These are phyloP conservation scores for Claviceps purpurea DNA, from an alignment of 2,329 filamentous ascomycete species.

Conservation along the genomic window DNA sequence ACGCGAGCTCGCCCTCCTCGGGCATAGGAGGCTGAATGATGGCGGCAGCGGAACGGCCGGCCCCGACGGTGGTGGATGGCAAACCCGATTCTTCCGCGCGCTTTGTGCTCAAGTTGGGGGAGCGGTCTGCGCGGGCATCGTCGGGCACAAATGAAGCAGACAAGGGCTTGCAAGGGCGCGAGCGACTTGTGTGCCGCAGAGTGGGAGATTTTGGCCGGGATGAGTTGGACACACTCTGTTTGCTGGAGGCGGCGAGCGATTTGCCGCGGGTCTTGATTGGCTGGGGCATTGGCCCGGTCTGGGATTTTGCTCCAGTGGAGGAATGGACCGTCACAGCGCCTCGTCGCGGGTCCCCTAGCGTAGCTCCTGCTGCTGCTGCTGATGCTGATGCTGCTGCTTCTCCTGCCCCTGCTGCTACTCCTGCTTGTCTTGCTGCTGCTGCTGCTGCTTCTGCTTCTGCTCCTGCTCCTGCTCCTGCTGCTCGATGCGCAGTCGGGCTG, in stretches of 20 bases:
- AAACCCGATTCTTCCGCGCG: slow-evolving; percentile 1
- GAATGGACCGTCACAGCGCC: slow-evolving; percentile 1
- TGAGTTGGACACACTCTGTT: slow-evolving; percentile 22
- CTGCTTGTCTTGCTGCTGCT: background rate
- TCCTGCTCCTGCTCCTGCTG: background rate
- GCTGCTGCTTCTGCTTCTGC: background rate
- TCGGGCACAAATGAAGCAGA: slow-evolving; percentile 10
- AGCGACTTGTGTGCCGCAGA: slow-evolving; percentile 9
- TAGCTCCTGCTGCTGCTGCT: background rate
- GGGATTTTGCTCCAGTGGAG: slow-evolving; percentile 15
- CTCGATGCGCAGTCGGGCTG: slow-evolving; percentile 2
- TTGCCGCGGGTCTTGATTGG: slow-evolving; percentile 20
- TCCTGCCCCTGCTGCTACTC: background rate
- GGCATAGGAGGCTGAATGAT: slow-evolving; percentile 15
- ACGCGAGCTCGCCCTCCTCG: slow-evolving; percentile 17
- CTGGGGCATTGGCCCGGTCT: slow-evolving; percentile 24
- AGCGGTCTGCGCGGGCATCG: slow-evolving; percentile 20
- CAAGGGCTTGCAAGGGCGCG: slow-evolving; percentile 12
- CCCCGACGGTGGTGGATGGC: background rate
- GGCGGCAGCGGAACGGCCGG: slow-evolving; percentile 7
- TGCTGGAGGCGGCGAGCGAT: slow-evolving; percentile 25
- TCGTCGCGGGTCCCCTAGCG: background rate
- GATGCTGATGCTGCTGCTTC: background rate
- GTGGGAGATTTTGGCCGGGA: slow-evolving; percentile 24
- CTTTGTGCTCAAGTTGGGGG: slow-evolving; percentile 19